Conservation (phyloP, 345 rosid species). For the Arabidopsis arenosa region DNA sequence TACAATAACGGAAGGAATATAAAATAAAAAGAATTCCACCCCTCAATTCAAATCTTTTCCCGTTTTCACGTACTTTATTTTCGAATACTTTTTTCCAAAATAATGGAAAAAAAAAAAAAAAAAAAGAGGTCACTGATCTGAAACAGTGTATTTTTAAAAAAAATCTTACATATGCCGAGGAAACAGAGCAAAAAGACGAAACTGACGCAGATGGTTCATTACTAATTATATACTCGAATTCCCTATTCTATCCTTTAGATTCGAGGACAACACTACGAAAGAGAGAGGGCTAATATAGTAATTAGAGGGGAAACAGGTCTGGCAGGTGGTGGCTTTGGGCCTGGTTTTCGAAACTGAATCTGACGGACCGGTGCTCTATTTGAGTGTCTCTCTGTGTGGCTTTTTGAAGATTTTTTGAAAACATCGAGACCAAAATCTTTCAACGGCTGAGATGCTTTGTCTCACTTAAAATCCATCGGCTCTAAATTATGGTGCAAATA, state of each 20-base stretch:
- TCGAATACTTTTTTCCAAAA: constrained; percentile 13
- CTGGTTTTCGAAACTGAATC: constrained; percentile 50
- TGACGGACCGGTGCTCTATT: constrained; percentile 50
- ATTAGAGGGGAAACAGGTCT: constrained; percentile 22
- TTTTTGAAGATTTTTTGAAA: constrained; percentile 47
- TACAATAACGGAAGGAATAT: neutral
- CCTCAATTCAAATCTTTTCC: constrained; percentile 15
- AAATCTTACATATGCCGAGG: constrained; percentile 46
- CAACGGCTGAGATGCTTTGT: constrained; percentile 44
- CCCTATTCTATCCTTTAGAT: neutral
- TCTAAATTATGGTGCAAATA: constrained; percentile 8
- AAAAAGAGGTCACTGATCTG: constrained; percentile 27
- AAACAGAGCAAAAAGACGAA: constrained; percentile 45
- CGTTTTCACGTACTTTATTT: constrained; percentile 11
- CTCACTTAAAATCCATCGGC: constrained; percentile 22
- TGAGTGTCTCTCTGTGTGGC: constrained; percentile 44
- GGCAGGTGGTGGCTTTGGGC: constrained; percentile 46
- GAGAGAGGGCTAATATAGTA: constrained; percentile 8
- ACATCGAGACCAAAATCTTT: constrained; percentile 44
- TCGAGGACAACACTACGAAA: neutral
- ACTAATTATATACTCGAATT: neutral
- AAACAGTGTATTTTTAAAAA: constrained; percentile 9
- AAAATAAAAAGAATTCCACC: neutral
- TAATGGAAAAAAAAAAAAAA: neutral
- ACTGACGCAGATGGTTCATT: constrained; percentile 48